Percentiles rank a stretch among this genome's conserved stretches.
phyloP scores from a whole-genome alignment of 257 asterid genomes.

The Solanum clarkiae region DNA sequence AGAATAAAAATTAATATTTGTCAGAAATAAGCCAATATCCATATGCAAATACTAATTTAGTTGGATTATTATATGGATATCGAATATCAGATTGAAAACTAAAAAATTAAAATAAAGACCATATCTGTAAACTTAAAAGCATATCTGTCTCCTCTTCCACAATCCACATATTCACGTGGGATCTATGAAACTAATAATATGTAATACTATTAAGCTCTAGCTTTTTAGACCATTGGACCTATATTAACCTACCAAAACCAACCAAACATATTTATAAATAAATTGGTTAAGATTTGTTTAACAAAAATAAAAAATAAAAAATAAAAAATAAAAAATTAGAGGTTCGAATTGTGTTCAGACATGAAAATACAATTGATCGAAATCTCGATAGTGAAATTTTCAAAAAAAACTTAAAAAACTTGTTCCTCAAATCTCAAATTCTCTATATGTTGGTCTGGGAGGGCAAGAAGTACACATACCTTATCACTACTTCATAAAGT shows the following conservation, averaged over 20 bases:
- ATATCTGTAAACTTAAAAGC: not conserved
- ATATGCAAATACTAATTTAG: not conserved
- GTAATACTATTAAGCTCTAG: too few species aligned
- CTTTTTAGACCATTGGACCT: not conserved
- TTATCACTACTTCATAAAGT: too few species aligned
- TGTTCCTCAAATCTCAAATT: not conserved
- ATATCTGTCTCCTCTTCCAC: not conserved
- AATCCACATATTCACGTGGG: not conserved
- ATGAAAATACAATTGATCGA: not conserved
- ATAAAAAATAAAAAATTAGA: not conserved
- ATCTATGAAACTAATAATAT: not conserved
- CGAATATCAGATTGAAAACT: too few species aligned
- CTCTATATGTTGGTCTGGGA: too few species aligned
- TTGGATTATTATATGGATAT: not conserved
- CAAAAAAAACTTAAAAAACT: not conserved
- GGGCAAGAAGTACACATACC: too few species aligned
- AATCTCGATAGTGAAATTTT: not conserved
- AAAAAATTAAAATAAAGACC: not conserved
- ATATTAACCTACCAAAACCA: not conserved
- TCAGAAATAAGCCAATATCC: not conserved
- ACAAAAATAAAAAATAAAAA: not conserved
- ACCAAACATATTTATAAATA: not conserved
- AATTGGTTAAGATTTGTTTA: not conserved
- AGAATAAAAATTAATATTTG: not conserved
- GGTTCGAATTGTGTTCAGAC: not conserved